Base-by-base conservation (phyloP, 768 basidiomycete species). In the Suillus tomentosus region DNA sequence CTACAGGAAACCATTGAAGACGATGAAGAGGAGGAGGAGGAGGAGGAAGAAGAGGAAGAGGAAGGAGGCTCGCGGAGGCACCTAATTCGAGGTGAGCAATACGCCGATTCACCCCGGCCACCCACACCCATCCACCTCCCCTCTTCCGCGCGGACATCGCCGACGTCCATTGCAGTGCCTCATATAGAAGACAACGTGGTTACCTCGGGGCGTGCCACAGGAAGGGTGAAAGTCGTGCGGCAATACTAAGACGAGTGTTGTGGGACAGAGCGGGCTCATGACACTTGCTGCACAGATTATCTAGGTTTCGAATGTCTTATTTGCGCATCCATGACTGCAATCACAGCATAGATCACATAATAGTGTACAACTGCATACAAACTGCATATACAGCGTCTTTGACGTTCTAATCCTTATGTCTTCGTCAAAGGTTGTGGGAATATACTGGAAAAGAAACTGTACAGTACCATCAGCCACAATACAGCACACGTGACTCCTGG, bases 21-120 rank as follows among this genome's bases (percentile, higher is more conserved):
- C 3, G 81, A 84, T 5, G 83, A 84, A 19, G 84, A 84, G 14
- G 87, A 87, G 2, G 87, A 87, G 0, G 85, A 87, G 0, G 86
- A 87, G 5, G 85, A 85, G 48, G 84, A 80, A 8, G 81, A 79
- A 0, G 80, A 77, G 7, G 69, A 74, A 2, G 75, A 74, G 31
- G 75, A 72, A 27, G 69, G 64, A 42, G 62, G 65, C 53, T 63
- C 58, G 47, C 72, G 71, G 66, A 73, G 66, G 68, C 75, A 72
- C 43, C 74, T 70, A 62, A 65, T 67, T 45, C 77, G 75, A 68
- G 78, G 76, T 64, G 78, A 79, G 69, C 80, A 73, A 69, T 71
- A 74, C 60, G 69, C 71, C 68, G 71, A 75, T 65, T 77, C 74
- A 64, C 76, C 79, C 39, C 76, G 77, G 65, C 71, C 74, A 59